A percentile compares a stretch with the other conserved stretches of the same genome.
Evolutionary conservation across 2,329 filamentous ascomycete genomes (phyloP).

Genomic region (Xylariaceae sp.): DNA sequence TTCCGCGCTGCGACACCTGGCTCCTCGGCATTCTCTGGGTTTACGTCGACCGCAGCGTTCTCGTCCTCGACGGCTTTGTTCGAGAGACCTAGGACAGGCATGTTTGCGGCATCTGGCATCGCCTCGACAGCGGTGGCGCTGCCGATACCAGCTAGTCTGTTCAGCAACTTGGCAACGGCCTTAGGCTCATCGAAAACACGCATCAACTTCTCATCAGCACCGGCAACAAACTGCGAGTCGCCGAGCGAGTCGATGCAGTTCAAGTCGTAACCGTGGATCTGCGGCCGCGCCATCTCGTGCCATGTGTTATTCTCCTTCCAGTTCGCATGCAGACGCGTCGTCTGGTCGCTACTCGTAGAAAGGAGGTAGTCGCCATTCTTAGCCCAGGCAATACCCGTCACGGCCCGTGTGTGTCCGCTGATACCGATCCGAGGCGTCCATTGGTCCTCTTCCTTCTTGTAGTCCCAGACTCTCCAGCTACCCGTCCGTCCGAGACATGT

Average conservation of each 20-base stretch:
- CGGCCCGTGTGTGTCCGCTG: conserved; percentile 76
- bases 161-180: conserved; percentile 70
- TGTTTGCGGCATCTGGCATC: conserved; percentile 84
- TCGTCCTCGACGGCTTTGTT: conserved; percentile 80
- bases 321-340: conserved; percentile 76
- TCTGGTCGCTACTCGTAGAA: conserved; percentile 88
- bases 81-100: conserved; percentile 89
- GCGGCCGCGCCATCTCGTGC: conserved; percentile 93
- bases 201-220: conserved; percentile 96
- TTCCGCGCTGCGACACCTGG: conserved; percentile 52
- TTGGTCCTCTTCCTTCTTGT: conserved; percentile 52
- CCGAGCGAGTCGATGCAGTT: conserved; percentile 84
- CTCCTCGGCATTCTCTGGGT: conserved; percentile 43
- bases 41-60: conserved; percentile 28
- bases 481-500: conserved; percentile 84
- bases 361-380: conserved; percentile 76
- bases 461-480: conserved; percentile 84
- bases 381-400: conserved; percentile 81
- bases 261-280: conserved; percentile 96
- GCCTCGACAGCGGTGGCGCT: conserved; percentile 31
- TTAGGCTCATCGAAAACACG: conserved; percentile 89
- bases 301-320: conserved; percentile 66
- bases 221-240: conserved; percentile 76
- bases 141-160: conserved; percentile 59
- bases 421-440: conserved; percentile 77